Evolutionary conservation across 805 yeast species (phyloP), one percentile per base, ranked within the genome.

Genomic region (Cyberlindnera americana): DNA sequence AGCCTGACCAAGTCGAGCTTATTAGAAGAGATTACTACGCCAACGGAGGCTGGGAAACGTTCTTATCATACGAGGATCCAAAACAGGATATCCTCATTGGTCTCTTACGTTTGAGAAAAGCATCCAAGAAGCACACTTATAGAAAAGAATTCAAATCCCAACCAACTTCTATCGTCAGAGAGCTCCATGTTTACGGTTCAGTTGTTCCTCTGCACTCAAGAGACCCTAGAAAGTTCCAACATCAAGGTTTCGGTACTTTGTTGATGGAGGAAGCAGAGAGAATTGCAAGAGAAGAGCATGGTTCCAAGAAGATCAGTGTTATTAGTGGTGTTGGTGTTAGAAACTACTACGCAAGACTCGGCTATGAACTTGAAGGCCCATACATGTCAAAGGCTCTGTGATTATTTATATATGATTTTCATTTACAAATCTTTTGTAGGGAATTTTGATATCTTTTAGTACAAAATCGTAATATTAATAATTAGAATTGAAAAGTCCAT

Each of bases 41-140:
- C 30, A 93, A 93, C 57, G 98, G 95, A 18, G 97, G 97, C 16
- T 93, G 98, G 98, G 98, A 93, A 66, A 93, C 99, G 0, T 93
- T 93, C 61, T 66, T 93, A 46, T 81, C 95, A 13, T 93, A 93
- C 62, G 99, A 93, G 63, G 99, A 93, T 64, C 98, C 98, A 33
- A 85, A 86, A 62, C 89, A 91, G 64, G 99, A 93, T 63, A 93
- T 93, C 44, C 71, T 93, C 49, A 88, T 93, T 63, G 99, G 99
- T 9, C 69, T 93, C 38, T 68, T 93, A 44, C 75, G 99, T 52
- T 73, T 93, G 41, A 75, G 99, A 54, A 83, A 85, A 60, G 95
- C 97, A 22, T 76, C 93, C 3, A 84, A 88, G 61, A 84, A 85
- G 54, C 79, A 88, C 60, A 91, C 98, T 2, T 93, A 79, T 67